Evolutionary conservation across 1,139 yeast genomes (phyloP), one percentile per base, ranked within the genome.

Genomic region (Wickerhamomyces sp.): DNA sequence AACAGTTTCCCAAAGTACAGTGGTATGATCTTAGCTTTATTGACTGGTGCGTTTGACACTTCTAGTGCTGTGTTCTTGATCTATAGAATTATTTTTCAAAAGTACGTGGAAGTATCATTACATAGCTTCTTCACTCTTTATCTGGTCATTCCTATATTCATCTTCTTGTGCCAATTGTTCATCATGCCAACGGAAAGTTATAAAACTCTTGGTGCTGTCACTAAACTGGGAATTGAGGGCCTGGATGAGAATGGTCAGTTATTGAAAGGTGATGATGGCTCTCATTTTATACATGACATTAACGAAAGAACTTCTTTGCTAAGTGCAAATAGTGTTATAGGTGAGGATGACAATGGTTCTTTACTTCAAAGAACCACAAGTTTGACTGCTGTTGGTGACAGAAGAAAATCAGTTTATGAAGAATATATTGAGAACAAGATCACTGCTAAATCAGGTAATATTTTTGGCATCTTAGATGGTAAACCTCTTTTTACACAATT

Each of bases 381-480:
- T 25, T 38, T 49, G 30, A 47, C 52, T 17, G 45, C 50, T 14
- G 45, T 39, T 33, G 55, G 55, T 20, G 42, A 46, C 4, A 54
- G 65, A 39, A 56, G 66, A 38, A 62, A 63, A 38, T 80, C 90
- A 0, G 74, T 78, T 1, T 76, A 76, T 49, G 90, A 83, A 57
- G 82, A 76, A 46, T 72, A 72, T 42, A 68, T 70, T 12, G 92
- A 83, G 47, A 67, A 68, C 14, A 72, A 72, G 48, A 61, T 82
- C 40, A 66, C 72, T 28, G 60, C 67, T 33, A 68, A 77, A 43
- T 63, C 86, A 5, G 81, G 90, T 14, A 95, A 95, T 3, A 76
- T 87, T 2, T 87, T 85, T 65, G 96, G 96, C n/a, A 76, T 82
- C 7, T 65, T 89, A 60, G 96, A 90, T 58, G 86, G 81, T 4